A percentile compares a stretch with the other conserved stretches of the same genome.
Evolutionary conservation across 176 grass and related monocot species (phyloP).

Genomic region (Oropetium thomaeum): DNA sequence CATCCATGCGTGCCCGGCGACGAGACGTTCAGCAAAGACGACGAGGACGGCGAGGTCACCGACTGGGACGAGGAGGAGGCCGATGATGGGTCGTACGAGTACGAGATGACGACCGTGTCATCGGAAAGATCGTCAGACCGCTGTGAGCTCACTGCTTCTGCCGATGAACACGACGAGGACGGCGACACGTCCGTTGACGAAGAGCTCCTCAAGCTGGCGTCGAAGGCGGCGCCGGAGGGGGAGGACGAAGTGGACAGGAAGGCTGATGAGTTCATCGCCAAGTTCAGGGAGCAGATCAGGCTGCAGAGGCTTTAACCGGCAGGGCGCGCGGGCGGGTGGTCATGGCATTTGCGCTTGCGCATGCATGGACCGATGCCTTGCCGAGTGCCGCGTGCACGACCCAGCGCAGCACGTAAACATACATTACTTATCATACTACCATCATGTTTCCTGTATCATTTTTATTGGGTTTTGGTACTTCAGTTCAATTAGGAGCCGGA

Average conservation of each 20-base stretch:
- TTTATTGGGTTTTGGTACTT: constrained; percentile 14
- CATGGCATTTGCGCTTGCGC: neutral
- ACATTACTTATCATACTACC: too few species aligned
- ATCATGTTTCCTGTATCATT: constrained; percentile 31
- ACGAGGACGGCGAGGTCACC: constrained; percentile 7
- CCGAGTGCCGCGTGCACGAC: neutral
- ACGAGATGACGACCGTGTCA: constrained; percentile 24
- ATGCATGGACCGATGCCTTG: neutral
- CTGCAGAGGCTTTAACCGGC: constrained; percentile 47
- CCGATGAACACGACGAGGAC: neutral
- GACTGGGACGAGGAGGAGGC: constrained; percentile 38
- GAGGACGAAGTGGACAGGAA: constrained; percentile 85
- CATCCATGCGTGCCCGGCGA: neutral
- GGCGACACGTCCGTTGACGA: constrained; percentile 44
- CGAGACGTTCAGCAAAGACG: constrained; percentile 19
- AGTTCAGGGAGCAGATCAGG: constrained; percentile 89
- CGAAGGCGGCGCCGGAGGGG: constrained; percentile 12
- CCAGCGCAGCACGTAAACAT: neutral
- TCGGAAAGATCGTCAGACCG: constrained; percentile 28
- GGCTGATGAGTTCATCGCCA: constrained; percentile 92
- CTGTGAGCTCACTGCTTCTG: constrained; percentile 6
- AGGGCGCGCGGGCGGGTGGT: too few species aligned
- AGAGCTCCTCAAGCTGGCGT: constrained; percentile 42
- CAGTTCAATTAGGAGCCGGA: constrained; percentile 3
- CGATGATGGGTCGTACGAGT: neutral